Evolutionary conservation across 495 filamentous ascomycete genomes (phyloP).

Genomic region (Neurospora sp.): DNA sequence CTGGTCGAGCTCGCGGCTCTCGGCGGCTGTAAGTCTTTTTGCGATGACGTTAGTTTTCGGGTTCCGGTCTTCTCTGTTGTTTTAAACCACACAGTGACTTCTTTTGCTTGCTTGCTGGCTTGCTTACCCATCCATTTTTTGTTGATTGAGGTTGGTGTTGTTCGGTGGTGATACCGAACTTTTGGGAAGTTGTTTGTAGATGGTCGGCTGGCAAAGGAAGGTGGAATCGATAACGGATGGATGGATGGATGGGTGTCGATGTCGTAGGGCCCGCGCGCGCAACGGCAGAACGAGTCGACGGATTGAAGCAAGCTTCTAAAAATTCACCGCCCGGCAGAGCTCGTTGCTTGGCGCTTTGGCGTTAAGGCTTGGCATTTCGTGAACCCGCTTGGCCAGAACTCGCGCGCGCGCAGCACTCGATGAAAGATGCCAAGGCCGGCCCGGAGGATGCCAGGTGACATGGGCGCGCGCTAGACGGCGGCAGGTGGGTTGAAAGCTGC

Average conservation of each 20-base stretch:
- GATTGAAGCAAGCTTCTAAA: neutral
- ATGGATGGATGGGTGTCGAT: neutral
- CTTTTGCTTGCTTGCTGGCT: neutral
- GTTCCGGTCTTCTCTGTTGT: neutral
- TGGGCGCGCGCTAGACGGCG: neutral
- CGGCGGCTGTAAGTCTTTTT: conserved; percentile 57
- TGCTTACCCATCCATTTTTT: conserved; percentile 5
- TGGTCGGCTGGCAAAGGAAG: neutral
- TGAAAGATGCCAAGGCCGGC: neutral
- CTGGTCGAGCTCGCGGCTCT: conserved; percentile 82
- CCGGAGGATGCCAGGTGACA: neutral
- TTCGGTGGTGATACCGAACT: neutral
- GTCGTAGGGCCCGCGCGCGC: neutral
- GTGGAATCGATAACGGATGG: neutral
- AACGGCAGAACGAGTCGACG: neutral
- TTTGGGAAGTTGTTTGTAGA: neutral
- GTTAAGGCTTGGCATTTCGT: neutral
- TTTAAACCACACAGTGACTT: neutral
- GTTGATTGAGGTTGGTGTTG: neutral
- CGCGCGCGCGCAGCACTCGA: too few species aligned
- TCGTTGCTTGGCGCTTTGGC: neutral
- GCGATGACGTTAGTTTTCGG: conserved; percentile 5
- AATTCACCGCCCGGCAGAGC: neutral
- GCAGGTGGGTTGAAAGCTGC: neutral
- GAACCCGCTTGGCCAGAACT: neutral